Percentiles rank a stretch among this genome's conserved stretches.
These are phyloP conservation scores for Pistacia atlantica DNA, from an alignment of 345 rosid genomes.

Conservation along the genomic window DNA sequence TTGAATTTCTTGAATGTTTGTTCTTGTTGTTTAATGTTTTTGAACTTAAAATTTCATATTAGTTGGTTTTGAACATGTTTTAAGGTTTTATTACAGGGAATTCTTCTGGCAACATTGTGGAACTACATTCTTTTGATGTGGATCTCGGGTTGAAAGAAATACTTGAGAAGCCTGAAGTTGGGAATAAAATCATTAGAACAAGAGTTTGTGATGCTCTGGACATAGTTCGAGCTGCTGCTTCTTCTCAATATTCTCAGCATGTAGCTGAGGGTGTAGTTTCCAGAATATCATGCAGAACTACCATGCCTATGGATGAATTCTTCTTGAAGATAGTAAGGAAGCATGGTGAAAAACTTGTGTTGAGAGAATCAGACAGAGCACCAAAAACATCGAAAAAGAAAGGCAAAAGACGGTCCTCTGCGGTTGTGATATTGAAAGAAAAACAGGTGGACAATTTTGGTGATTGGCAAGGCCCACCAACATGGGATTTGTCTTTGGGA, in stretches of 20 bases:
- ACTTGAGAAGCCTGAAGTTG: slow-evolving; percentile 38
- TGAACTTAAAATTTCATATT: background rate
- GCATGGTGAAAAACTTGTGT: slow-evolving; percentile 66
- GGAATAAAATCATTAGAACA: slow-evolving; percentile 34
- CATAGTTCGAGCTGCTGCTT: slow-evolving; percentile 55
- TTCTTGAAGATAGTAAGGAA: slow-evolving; percentile 60
- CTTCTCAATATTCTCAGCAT: slow-evolving; percentile 39
- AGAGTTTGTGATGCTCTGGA: slow-evolving; percentile 57
- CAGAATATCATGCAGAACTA: slow-evolving; percentile 39
- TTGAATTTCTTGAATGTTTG: background rate
- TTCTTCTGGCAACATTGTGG: slow-evolving; percentile 9
- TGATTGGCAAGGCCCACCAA: slow-evolving; percentile 84
- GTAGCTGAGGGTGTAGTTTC: slow-evolving; percentile 40
- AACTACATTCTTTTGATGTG: slow-evolving; percentile 25
- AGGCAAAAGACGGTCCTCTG: slow-evolving; percentile 45
- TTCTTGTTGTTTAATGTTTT: slow-evolving; percentile 8
- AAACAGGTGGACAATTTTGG: slow-evolving; percentile 34
- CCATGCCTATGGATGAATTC: slow-evolving; percentile 70
- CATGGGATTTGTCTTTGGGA: slow-evolving; percentile 78
- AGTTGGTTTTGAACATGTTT: slow-evolving; percentile 3
- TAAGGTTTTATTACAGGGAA: slow-evolving; percentile 32
- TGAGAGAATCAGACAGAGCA: slow-evolving; percentile 69
- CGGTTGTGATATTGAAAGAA: slow-evolving; percentile 32
- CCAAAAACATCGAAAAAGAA: slow-evolving; percentile 67
- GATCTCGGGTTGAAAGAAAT: slow-evolving; percentile 71